Base-by-base conservation (phyloP, 805 yeast species). In the Hanseniaspora valbyensis region DNA sequence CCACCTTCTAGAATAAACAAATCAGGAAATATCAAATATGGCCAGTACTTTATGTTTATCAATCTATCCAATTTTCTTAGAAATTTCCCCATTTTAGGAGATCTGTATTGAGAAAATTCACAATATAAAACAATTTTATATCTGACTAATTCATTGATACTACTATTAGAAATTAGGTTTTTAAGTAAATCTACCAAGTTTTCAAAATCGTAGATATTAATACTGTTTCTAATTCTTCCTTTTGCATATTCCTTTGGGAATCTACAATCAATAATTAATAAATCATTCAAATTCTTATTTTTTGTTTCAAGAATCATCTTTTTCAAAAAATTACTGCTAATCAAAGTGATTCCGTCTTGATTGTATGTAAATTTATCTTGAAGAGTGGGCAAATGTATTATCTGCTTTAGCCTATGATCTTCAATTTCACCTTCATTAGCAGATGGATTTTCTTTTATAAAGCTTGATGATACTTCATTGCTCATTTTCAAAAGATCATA, bases 31-130 rank as follows among this genome's bases (percentile, higher is more conserved):
- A 76, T 77, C 52, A 92, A 70, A 54, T 75, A 69, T 0, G 98
- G 98, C 65, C 92, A 92, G 54, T 74, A 71, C 52, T 81, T 78
- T 54, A 77, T 71, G 63, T 89, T 88, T 48, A 78, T 57, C 36
- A 75, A 74, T 55, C 98, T 75, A 67, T 92, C 98, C 57, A 83
- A 75, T 53, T 81, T 81, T 54, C 98, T 71, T 52, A 92, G 72
- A 62, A 87, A 88, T 49, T 79, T 71, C 1, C 97, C 97, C 83
- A 92, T 78, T 43, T 82, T 69, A 4, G 98, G 98, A n/a, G 97
- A 95, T 53, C 98, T 73, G 61, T 82, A 86, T 5, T 94, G 78
- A 34, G 94, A 82, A 63, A 87, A 90, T 66, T 92, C 98, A 67
- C 98, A 92, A 66, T 92, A 96, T 69, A 92, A 90, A 10, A 92